Evolutionary conservation across 352 stramenopile genomes (phyloP), one percentile per base, ranked within the genome.

Genomic region (Halophytophthora batemanensis): DNA sequence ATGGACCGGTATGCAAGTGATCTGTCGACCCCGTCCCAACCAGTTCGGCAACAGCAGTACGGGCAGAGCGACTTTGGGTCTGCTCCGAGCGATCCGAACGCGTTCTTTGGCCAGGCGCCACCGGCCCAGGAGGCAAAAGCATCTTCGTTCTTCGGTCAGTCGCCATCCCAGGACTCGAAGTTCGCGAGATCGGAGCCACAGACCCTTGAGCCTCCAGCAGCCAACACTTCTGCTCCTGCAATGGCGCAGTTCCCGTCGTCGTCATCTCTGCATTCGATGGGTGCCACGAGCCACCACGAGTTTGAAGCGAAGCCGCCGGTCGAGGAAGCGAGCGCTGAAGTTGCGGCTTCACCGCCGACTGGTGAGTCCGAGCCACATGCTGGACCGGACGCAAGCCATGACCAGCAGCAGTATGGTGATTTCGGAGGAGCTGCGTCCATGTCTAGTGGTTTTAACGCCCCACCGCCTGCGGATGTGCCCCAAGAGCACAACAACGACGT

Each of bases 111-210:
- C 10, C 48, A 54, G 15, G 29, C 46, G 37, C 17, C 42, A 14
- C 25, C 33, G 19, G 38, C 36, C 38, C 31, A 44, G 23, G 39
- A 61, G 23, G 31, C 40, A 3, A 61, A 66, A 55, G 33, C 61
- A n/a, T 65, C 71, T 0, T 61, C 64, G 12, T 75, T 69, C 44
- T 75, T 75, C 17, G 59, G 67, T 13, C 46, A 37, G 22, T 53
- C 31, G 38, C 29, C 29, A 52, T 49, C 44, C 34, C 47, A 55
- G 37, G 44, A 38, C 54, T 72, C 35, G 50, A 31, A 17, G 44
- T 33, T 19, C 11, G 21, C 6, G 43, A 41, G 13, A 28, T 60
- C 57, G 13, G 46, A 56, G 17, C 10, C 53, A 12, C 50, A 64
- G 29, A 19, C 39, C 18, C 12, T 34, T 10, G 15, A 39, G 12